Evolutionary conservation across 805 yeast species (phyloP), one percentile per base, ranked within the genome.

Genomic region (Yamadazyma philogaea): DNA sequence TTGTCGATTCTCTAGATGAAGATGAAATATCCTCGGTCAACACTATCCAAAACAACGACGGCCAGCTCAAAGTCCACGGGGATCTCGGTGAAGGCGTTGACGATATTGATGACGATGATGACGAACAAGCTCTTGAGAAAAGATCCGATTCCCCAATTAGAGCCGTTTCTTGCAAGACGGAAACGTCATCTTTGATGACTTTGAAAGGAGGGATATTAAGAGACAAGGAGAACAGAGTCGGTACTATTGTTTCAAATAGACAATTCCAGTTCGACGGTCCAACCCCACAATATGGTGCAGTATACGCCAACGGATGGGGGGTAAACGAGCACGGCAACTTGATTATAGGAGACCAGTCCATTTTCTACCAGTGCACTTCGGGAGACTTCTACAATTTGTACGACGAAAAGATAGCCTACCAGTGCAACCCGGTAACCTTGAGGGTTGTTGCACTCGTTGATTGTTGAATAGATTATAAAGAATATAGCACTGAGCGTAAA

Each of bases 231-330:
- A 53, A 57, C 39, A 48, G 72, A 42, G 61, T 66, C 40, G 73
- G 71, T 4, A 57, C 66, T 16, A 66, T 68, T 40, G 73, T 68
- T 22, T 55, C 60, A 3, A 60, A 61, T 33, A 60, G 59, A 34
- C 72, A 68, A 46, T 66, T 68, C 46, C 73, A 65, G 44, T 68
- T 68, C 43, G 74, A 68, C 45, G 72, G 70, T 1, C 70, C 72
- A 6, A 54, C 62, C 7, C 72, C 72, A 14, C 72, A 66, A 45
- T 52, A 57, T 44, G 72, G 70, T 14, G 50, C 70, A 11, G 43
- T 65, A 12, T 66, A 61, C 38, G 68, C 70, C 21, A 61, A 65
- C 20, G 70, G 70, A 2, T 68, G 74, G 74, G 60, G 63, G 30
- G 56, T 68, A 19, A 61, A 68, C 3, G 34, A 41, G 1, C 38